Percentiles rank a stretch among this genome's conserved stretches.
Conservation (phyloP, 1,139 yeast species). For the Candida albicans region DNA sequence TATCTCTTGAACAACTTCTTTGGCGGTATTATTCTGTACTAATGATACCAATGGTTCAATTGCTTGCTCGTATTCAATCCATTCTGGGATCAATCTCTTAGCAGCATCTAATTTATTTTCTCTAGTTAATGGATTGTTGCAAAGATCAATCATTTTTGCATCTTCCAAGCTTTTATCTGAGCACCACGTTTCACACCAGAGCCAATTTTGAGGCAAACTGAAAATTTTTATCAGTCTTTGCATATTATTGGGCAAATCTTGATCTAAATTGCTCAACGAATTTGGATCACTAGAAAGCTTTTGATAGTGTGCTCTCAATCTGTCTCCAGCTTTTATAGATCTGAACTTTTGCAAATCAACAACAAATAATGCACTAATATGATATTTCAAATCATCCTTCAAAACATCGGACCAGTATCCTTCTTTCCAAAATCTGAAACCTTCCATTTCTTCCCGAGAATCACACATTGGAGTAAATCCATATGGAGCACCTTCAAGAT, state of each 20-base stretch:
- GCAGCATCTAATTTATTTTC: conserved; percentile 78
- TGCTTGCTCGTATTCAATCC: conserved; percentile 64
- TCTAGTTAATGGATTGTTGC: conserved; percentile 78
- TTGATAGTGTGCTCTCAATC: conserved; percentile 83
- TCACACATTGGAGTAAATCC: conserved; percentile 91
- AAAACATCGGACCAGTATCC: conserved; percentile 84
- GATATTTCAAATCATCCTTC: conserved; percentile 62
- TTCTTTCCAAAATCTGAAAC: conserved; percentile 86
- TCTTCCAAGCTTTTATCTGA: conserved; percentile 55
- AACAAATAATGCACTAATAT: conserved; percentile 82
- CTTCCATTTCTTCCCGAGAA: conserved; percentile 77
- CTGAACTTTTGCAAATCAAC: conserved; percentile 74
- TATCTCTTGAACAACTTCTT: conserved; percentile 2
- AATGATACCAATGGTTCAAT: conserved; percentile 22
- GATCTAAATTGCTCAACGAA: conserved; percentile 83
- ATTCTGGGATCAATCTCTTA: conserved; percentile 72
- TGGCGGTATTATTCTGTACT: background rate
- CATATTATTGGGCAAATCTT: conserved; percentile 85
- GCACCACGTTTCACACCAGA: conserved; percentile 96
- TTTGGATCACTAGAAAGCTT: conserved; percentile 73
- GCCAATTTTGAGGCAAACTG: conserved; percentile 80
- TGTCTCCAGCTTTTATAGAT: conserved; percentile 70
- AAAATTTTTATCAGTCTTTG: conserved; percentile 67
- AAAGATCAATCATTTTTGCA: conserved; percentile 80
- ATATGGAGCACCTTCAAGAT: conserved; percentile 75